Conservation (phyloP, 345 rosid genomes). For the Populus pruinosa region DNA sequence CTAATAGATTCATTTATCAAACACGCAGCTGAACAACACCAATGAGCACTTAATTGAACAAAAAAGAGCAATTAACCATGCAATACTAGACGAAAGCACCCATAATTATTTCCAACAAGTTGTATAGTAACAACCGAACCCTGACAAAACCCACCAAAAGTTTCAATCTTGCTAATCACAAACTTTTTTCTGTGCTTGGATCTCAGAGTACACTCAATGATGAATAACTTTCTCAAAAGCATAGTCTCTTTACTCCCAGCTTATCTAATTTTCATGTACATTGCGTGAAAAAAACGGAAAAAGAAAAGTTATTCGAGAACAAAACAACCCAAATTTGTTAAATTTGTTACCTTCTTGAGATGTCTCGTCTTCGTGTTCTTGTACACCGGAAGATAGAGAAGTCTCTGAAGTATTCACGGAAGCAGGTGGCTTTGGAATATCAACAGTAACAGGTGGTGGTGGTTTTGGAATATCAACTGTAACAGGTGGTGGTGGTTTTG, state of each 20-base stretch:
- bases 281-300: not conserved
- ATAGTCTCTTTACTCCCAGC: not conserved
- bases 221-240: not conserved
- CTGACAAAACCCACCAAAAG: not conserved
- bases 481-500: not conserved
- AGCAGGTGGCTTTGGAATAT: conserved; percentile 6
- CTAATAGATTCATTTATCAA: conserved; percentile 4
- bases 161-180: conserved; percentile 4
- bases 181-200: not conserved
- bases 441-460: not conserved
- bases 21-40: not conserved
- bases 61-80: not conserved
- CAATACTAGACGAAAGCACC: not conserved
- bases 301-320: not conserved
- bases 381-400: conserved; percentile 10
- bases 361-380: conserved; percentile 48
- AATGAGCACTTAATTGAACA: not conserved
- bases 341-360: conserved; percentile 41
- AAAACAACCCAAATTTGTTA: conserved; percentile 2
- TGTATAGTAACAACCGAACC: not conserved
- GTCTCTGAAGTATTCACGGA: not conserved
- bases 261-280: not conserved
- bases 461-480: not conserved
- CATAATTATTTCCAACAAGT: not conserved
- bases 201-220: conserved; percentile 3